These are phyloP conservation scores for Yarrowia deformans DNA, from an alignment of 805 yeast species.

Conservation along the genomic window DNA sequence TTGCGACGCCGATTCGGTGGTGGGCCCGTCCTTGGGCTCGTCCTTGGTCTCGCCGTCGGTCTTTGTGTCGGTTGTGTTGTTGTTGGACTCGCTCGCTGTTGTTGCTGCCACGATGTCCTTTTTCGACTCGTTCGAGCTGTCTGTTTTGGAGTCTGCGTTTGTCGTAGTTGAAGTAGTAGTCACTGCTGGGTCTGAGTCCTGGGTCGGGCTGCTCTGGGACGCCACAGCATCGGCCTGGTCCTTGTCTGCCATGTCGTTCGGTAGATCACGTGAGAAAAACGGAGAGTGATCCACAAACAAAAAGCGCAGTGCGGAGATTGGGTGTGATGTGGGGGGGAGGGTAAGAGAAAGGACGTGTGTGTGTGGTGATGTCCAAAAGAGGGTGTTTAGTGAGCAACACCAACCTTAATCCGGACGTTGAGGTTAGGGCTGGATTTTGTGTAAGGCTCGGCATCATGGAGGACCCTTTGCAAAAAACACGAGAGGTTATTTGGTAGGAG, in stretches of 20 bases:
- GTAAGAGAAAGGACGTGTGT: not conserved
- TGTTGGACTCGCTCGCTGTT: not conserved
- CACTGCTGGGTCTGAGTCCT: not conserved
- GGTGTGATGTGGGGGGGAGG: not conserved
- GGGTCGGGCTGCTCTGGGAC: not conserved
- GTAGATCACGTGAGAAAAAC: slow-evolving; percentile 3
- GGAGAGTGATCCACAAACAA: not conserved
- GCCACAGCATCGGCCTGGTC: slow-evolving; percentile 17
- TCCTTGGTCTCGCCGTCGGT: not conserved
- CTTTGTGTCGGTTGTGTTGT: slow-evolving; percentile 3
- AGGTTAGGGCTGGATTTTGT: not conserved
- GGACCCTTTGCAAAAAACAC: not conserved
- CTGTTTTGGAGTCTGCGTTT: not conserved
- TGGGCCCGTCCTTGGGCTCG: no score
- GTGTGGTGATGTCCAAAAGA: slow-evolving; percentile 30
- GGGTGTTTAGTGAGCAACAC: slow-evolving; percentile 35
- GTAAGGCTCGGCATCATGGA: not conserved
- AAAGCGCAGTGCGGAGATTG: not conserved
- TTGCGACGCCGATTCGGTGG: not conserved
- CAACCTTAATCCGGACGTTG: slow-evolving; percentile 9
- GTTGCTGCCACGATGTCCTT: not conserved
- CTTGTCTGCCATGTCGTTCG: slow-evolving; percentile 31
- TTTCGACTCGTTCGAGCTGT: not conserved
- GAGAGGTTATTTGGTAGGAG: not conserved
- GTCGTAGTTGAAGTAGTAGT: not conserved